Evolutionary conservation across 345 rosid genomes (phyloP).

Genomic region (Arabidopsis thaliana): TAIR10.1 NC_003076.8:21040001-21040500

Average conservation of each 20-base stretch:
- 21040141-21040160: conserved; percentile 47
- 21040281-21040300: conserved; percentile 39
- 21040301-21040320: conserved; percentile 45
- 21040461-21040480: not conserved
- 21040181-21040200: conserved; percentile 30
- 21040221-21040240: conserved; percentile 38
- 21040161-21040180: conserved; percentile 19
- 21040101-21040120: conserved; percentile 43
- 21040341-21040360: conserved; percentile 45
- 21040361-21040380: conserved; percentile 47
- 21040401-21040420: conserved; percentile 45
- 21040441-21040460: not conserved
- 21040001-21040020: conserved; percentile 17
- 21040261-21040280: conserved; percentile 44
- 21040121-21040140: conserved; percentile 28
- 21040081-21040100: conserved; percentile 51
- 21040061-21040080: conserved; percentile 52
- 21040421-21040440: not conserved
- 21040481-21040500: not conserved
- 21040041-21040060: conserved; percentile 53
- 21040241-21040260: conserved; percentile 45
- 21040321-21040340: conserved; percentile 47
- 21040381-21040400: conserved; percentile 49
- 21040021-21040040: conserved; percentile 29
- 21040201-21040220: conserved; percentile 27